Base-by-base conservation (phyloP, 2,329 filamentous ascomycete species). In the Xylaria digitata region DNA sequence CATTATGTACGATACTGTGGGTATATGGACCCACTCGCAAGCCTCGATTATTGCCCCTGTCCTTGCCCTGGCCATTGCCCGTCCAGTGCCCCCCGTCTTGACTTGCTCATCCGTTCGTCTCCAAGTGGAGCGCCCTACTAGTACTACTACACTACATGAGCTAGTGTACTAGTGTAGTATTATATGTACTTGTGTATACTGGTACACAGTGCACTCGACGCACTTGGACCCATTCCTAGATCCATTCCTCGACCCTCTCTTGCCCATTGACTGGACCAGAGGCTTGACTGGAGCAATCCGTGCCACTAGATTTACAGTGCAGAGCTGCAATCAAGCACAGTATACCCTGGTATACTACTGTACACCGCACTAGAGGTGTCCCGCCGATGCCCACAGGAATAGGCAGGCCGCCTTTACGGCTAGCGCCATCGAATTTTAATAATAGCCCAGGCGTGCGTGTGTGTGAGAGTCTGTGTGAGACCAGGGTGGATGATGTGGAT, bases 401-500 rank as follows among this genome's bases (percentile, higher is more conserved):
- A 60, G 62, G 55, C 65, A 73, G 74, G 73, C 70, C 75, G 74
- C 72, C 73, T 72, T 75, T 72, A 70, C 63, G 72, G 70, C 70
- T 76, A 77, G 75, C 75, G 75, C 74, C 72, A 74, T 73, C 73
- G 71, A 77, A 72, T 74, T 75, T 70, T 75, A 76, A 78, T 75
- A 76, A 77, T 78, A 77, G 76, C 73, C 73, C 72, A 73, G 73
- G 71, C 69, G 69, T 75, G 69, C 71, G 74, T 71, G 74, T 64
- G 68, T 60, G 74, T 70, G 72, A 70, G 69, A 70, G 69, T 71
- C 72, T 70, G 73, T 71, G 71, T 74, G 70, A 74, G 74, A 75
- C 74, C 74, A 73, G 74, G 74, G 70, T 74, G 63, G 63, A 26
- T 26, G 26, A 26, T 26, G 26, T 26, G 26, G 61, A 65, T 73